Percentiles rank a stretch among this genome's conserved stretches.
Conservation (phyloP, 1,284 basidiomycete species). For the Rhodotorula sp. region DNA sequence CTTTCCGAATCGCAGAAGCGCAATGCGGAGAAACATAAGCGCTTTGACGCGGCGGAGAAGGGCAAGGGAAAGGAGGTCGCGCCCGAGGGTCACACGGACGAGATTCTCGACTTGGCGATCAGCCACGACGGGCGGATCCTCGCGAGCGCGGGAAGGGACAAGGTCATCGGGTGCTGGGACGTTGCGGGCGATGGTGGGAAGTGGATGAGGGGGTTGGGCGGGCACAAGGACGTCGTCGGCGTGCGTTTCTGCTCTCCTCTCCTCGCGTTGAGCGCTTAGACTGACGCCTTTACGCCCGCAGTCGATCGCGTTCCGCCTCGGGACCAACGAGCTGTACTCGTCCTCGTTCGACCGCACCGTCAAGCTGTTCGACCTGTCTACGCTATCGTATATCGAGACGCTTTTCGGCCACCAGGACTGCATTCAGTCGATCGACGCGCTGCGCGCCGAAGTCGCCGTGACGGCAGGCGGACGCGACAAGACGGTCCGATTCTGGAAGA, state of each 20-base stretch:
- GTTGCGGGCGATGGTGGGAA: slow-evolving; percentile 60
- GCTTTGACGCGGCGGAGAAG: slow-evolving; percentile 53
- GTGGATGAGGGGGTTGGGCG: slow-evolving; percentile 77
- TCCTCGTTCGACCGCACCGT: slow-evolving; percentile 88
- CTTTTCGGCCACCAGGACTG: slow-evolving; percentile 96
- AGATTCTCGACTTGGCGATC: slow-evolving; percentile 77
- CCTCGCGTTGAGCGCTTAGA: slow-evolving; percentile 17
- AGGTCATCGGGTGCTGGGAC: slow-evolving; percentile 80
- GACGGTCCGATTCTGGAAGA: slow-evolving; percentile 93
- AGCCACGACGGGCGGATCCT: slow-evolving; percentile 82
- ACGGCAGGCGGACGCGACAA: slow-evolving; percentile 88
- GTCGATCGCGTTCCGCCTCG: slow-evolving; percentile 77
- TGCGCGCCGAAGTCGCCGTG: slow-evolving; percentile 80
- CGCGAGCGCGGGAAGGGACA: slow-evolving; percentile 83
- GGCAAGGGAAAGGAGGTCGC: slow-evolving; percentile 58
- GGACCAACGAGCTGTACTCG: slow-evolving; percentile 80
- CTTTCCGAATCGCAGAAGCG: slow-evolving; percentile 18
- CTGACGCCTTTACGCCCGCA: slow-evolving; percentile 49
- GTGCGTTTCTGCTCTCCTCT: slow-evolving; percentile 57
- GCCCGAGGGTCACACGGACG: slow-evolving; percentile 77
- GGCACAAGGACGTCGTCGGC: slow-evolving; percentile 82
- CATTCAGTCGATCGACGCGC: slow-evolving; percentile 72
- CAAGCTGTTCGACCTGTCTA: slow-evolving; percentile 83
- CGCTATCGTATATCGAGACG: slow-evolving; percentile 92
- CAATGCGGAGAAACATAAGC: slow-evolving; percentile 24